These are phyloP conservation scores for Schizonepeta tenuifolia DNA, from an alignment of 257 asterid genomes.

Conservation along the genomic window DNA sequence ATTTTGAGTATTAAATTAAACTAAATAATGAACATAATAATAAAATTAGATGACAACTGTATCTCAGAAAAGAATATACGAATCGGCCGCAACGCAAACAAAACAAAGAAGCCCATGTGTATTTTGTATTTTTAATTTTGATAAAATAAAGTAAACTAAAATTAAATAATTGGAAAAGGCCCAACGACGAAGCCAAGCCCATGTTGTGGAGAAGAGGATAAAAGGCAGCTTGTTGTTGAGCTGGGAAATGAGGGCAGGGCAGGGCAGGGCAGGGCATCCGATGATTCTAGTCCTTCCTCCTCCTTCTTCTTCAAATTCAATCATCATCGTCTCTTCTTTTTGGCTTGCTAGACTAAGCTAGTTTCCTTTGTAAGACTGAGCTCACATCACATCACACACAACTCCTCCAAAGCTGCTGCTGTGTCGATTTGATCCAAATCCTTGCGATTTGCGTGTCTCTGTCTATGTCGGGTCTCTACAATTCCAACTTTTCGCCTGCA, in stretches of 20 bases:
- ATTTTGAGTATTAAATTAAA: no score
- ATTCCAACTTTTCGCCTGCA: constrained; percentile 85
- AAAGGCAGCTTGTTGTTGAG: not conserved
- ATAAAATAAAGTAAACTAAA: not conserved
- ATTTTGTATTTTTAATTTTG: not conserved
- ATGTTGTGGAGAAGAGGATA: constrained; percentile 4
- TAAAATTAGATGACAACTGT: not conserved
- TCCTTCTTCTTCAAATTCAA: not conserved
- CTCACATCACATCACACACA: no score
- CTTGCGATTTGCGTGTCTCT: not conserved
- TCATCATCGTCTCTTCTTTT: not conserved
- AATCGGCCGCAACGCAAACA: not conserved
- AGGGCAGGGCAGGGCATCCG: constrained; percentile 10
- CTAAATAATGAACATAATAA: not conserved
- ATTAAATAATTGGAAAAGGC: not conserved
- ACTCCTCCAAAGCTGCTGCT: no score
- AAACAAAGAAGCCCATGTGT: not conserved
- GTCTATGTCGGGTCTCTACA: constrained; percentile 83
- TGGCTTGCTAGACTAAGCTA: not conserved
- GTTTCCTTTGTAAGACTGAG: not conserved
- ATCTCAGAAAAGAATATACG: not conserved
- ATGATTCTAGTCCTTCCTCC: not conserved
- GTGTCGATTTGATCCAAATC: not conserved
- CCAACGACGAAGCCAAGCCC: not conserved
- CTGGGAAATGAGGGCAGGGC: constrained; percentile 1